Percentiles rank a stretch among this genome's conserved stretches.
phyloP scores from a whole-genome alignment of 1,284 basidiomycete species.

The Kwoniella shivajii region DNA sequence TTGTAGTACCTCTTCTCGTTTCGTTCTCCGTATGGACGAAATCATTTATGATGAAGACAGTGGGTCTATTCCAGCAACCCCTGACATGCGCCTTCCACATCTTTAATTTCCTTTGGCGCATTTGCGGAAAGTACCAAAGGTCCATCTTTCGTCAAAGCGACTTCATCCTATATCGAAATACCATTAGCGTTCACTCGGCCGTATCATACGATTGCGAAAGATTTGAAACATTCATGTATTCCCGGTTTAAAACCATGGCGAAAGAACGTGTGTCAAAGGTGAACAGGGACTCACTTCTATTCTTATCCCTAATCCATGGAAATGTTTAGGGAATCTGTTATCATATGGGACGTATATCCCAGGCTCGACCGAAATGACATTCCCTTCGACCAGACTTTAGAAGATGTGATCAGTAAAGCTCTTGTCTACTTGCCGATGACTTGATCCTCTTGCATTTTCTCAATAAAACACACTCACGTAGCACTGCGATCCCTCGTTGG shows the following conservation, averaged over 20 bases:
- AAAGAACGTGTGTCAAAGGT: not conserved
- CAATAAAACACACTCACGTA: constrained; percentile 34
- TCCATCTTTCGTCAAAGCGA: constrained; percentile 70
- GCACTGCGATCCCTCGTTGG: constrained; percentile 51
- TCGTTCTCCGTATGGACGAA: too few species aligned
- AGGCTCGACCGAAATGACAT: constrained; percentile 74
- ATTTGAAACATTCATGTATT: too few species aligned
- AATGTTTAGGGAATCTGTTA: constrained; percentile 74
- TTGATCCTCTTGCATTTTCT: too few species aligned
- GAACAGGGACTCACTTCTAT: constrained; percentile 66
- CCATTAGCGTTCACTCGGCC: not conserved
- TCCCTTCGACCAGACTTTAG: constrained; percentile 67
- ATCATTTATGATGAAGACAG: too few species aligned
- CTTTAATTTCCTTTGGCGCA: constrained; percentile 86
- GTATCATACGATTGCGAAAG: not conserved
- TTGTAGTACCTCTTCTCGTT: too few species aligned
- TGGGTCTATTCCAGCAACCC: constrained; percentile 60
- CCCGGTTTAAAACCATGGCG: too few species aligned
- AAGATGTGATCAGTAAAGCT: not conserved
- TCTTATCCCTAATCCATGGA: constrained; percentile 84
- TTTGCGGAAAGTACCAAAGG: constrained; percentile 70
- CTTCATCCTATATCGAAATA: constrained; percentile 67
- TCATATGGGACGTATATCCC: constrained; percentile 74
- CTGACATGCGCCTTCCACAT: constrained; percentile 85
- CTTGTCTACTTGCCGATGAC: not conserved